Base-by-base conservation (phyloP, 2,329 filamentous ascomycete genomes). In the Balansia obtecta region DNA sequence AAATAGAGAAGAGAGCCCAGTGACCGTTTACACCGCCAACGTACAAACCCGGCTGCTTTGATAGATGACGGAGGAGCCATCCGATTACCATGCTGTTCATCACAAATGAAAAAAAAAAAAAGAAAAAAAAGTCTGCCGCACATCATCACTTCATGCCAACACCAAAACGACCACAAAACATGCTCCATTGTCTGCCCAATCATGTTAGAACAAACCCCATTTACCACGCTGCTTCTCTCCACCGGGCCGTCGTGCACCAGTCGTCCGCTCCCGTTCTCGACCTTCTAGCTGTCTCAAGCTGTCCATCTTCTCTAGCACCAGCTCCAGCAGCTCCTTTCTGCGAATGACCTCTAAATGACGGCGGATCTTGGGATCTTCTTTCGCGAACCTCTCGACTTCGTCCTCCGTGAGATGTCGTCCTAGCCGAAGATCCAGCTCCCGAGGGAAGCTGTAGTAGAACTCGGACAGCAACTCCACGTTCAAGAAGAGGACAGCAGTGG, bases 361-460 rank as follows among this genome's bases (percentile, higher is more conserved):
- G 55, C 84, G 79, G 54, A 98, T 85, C 68, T 91, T 93, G 16
- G 88, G 86, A 62, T 98, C 94, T 67, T 98, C 93, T 49, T 87
- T 82, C 3, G 93, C 93, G 59, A 98, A 96, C 27, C 80, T 79
- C 63, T 98, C 91, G 5, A 97, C 79, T 60, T 97, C 84, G 6
- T 82, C 81, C 50, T 85, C 80, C 34, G 80, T 80, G 53, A 96
- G 75, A 59, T 88, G 84, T 27, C 88, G 81, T 44, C 91, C 88
- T 11, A 98, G 82, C 34, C 90, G 81, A 53, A 85, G 72, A 65
- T 98, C 93, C 12, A 98, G 78, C 64, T 96, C 89, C 39, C 93
- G 80, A 0, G 93, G 93, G 68, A 98, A 98, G 63, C 93, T 89
- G 70, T 96, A 95, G 71, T 95, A 96, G 65, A 97, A 98, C 63